Evolutionary conservation across 179 eudicot species (phyloP), one percentile per base, ranked within the genome.

Genomic region (Silene noctiflora): DNA sequence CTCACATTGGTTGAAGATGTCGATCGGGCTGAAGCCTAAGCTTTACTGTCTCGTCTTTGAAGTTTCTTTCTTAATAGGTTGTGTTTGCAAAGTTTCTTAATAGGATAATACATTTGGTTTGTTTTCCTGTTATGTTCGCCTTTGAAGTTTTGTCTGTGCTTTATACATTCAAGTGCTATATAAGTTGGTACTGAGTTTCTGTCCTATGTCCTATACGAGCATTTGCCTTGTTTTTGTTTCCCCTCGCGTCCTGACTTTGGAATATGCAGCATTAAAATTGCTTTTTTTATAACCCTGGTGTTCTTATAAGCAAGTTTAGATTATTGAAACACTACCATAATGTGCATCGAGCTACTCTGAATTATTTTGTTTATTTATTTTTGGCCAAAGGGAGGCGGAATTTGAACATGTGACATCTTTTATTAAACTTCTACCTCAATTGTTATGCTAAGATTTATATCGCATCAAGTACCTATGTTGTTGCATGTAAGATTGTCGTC

Each of bases 1-100:
- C 17, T 83, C 1, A 70, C 80, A 16, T 29, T 71, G 19, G 77
- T 71, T 6, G 91, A 86, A 35, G 87, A 86, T 19, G 79, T 70
- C 20, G 89, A 85, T 35, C 82, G 71, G 74, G 72, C 44, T 71
- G 89, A 86, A 24, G 85, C 80, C 73, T 84, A 63, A 84, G 2
- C 79, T 79, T 33, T 7, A 33, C 44, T 20, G 6, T 35, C 70
- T n/a, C 42, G 10, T 10, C 10, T 71, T 63, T 17, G 60, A 35
- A 13, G 67, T 35, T 69, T 55, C 4, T 69, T 42, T 9, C 21
- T 13, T 7, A 46, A 19, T 67, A 20, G 55, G 10, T 20, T 66
- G n/a, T 27, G 20, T 65, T 31, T 63, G 58, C 58, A 51, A 61
- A 61, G 66, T 61, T 61, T n/a, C 19, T 20, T 68, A 8, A 9